Evolutionary conservation across 1,284 basidiomycete species (phyloP).

Genomic region (Ustilago xerochloae): DNA sequence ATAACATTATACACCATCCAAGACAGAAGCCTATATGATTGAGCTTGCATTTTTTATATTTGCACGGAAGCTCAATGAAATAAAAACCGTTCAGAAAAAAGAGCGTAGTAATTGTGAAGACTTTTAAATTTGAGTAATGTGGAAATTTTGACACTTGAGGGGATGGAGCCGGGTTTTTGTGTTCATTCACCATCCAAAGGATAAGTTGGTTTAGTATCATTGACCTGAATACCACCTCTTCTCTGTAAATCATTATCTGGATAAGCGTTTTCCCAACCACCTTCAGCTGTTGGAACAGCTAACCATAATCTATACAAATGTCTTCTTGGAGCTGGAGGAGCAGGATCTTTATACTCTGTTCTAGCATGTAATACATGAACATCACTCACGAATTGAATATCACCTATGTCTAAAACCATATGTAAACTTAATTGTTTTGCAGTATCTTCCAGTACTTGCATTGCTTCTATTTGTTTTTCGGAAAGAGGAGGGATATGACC

Average conservation of each 20-base stretch:
- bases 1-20: too few species aligned
- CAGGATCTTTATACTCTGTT: slow-evolving; percentile 70
- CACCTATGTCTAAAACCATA: slow-evolving; percentile 70
- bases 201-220: slow-evolving; percentile 68
- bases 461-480: slow-evolving; percentile 68
- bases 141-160: not conserved
- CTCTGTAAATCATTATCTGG: slow-evolving; percentile 67
- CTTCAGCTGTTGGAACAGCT: slow-evolving; percentile 67
- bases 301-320: slow-evolving; percentile 71
- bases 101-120: too few species aligned
- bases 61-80: too few species aligned
- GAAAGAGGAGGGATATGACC: slow-evolving; percentile 69
- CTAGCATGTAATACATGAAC: slow-evolving; percentile 70
- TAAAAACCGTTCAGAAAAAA: too few species aligned
- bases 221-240: slow-evolving; percentile 66
- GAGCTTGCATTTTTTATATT: too few species aligned
- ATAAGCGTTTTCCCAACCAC: slow-evolving; percentile 70
- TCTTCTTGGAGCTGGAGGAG: slow-evolving; percentile 67
- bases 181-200: slow-evolving; percentile 69
- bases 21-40: too few species aligned
- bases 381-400: slow-evolving; percentile 56
- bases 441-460: slow-evolving; percentile 70
- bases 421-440: slow-evolving; percentile 69
- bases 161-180: not conserved
- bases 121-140: not conserved